Evolutionary conservation across 192 early-diverging fungal genomes (phyloP), one percentile per base, ranked within the genome.

Genomic region (Kappamyces sp.): DNA sequence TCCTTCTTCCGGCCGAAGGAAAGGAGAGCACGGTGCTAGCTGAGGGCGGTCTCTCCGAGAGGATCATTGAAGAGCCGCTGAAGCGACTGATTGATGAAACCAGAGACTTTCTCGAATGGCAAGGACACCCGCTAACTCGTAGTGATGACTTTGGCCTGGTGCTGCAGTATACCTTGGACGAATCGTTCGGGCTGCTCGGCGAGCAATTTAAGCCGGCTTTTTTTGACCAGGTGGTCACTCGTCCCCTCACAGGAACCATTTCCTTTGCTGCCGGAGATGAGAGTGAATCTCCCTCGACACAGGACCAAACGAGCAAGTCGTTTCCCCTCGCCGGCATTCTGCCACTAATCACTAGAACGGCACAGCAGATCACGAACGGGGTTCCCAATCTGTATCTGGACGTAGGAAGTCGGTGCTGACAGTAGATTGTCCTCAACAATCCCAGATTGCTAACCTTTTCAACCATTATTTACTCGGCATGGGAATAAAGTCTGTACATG

Each of bases 31-130:
- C 84, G 43, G 83, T 90, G 1, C 58, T 91, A 2, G 41, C 65
- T 15, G 74, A 87, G 36, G 79, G 74, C 32, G 81, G 84, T 7
- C 70, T 13, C 59, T 32, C 65, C 64, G 55, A 44, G 57, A 55
- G 68, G 4, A 65, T 40, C 13, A 43, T 64, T 9, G 49, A 2
- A 9, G 40, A 13, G 38, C 85, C 31, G 85, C 77, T 98, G 36
- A 75, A 77, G 38, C 76, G 69, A 37, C 73, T 95, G 46, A 65
- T 98, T 54, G 84, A 94, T 70, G 91, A 95, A 74, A 87, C 88
- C 1, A 84, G 88, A 31, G 93, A 98, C 66, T 85, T 91, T 46
- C 75, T 95, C 48, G 90, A 95, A 53, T 86, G 85, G 83, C 85
- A 23, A 47, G 12, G 47, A 5, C 35, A 34, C 15, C 40, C 61